Evolutionary conservation across 768 basidiomycete species (phyloP), one percentile per base, ranked within the genome.

Genomic region (Termitomyces sp.): DNA sequence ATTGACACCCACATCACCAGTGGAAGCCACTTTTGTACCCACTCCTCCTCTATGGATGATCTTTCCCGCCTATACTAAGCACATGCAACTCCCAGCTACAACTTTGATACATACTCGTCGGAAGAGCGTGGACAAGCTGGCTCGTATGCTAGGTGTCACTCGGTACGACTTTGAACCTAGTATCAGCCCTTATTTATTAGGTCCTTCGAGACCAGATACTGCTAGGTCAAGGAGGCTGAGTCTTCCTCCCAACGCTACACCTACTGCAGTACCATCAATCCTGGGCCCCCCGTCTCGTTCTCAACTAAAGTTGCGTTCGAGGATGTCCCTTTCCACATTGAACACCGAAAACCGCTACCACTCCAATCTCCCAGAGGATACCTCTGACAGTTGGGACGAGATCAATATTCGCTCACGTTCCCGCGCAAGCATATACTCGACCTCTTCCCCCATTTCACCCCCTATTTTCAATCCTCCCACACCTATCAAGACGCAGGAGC

Each of bases 381-480:
- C 63, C 15, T 66, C 63, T 2, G 61, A 64, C 15, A 57, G 43
- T 7, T 65, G 64, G 66, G 64, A 60, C 5, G 53, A 64, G 11
- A 25, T n/a, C n/a, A n/a, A n/a, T n/a, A n/a, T 52, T 12, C 42
- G 38, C 7, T 13, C 48, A n/a, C 54, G 57, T 7, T 45, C 54
- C 1, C 56, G 45, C 3, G 39, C 59, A 1, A 62, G 54, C 36
- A 52, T 56, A 20, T 35, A 53, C 43, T 60, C 59, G 12, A 43
- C 63, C 2, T 56, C 54, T 18, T 54, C 64, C 2, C 62, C 66
- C 13, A 62, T 63, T 31, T 71, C 70, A 7, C 70, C 70, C 3
- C 68, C 70, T n/a, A 54, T 63, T 11, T 71, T 71, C 53, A 60
- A 61, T 16, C 63, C 64, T 7, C 67, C 68, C 23, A 66, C 67